Evolutionary conservation across 23 red algal genomes (phyloP).

Genomic region (Gracilaria caudata): DNA sequence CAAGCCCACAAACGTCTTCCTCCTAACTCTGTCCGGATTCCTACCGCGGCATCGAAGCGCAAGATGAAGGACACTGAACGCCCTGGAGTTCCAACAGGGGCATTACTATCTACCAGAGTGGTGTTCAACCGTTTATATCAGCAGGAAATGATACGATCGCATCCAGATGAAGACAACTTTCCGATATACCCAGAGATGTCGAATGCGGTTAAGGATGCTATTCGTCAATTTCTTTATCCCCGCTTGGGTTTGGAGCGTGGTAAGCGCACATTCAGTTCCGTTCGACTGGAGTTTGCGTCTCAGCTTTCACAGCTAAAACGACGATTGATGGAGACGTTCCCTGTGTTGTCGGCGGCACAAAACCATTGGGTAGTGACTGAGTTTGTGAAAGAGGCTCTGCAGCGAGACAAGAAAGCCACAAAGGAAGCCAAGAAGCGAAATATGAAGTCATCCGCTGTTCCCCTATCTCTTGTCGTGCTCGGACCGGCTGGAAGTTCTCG

Average conservation of each 20-base stretch:
- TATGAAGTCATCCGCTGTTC: background rate
- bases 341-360: background rate
- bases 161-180: background rate
- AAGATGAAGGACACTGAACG: slow-evolving; percentile 6
- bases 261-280: background rate
- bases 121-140: slow-evolving; percentile 7
- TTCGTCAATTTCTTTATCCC: background rate
- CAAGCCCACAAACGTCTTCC: background rate
- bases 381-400: background rate
- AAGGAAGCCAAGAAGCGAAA: slow-evolving; percentile 10
- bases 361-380: background rate
- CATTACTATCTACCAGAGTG: background rate
- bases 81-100: background rate
- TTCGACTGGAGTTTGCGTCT: background rate
- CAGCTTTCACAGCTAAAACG: background rate
- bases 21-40: background rate
- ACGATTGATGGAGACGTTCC: background rate
- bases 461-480: background rate
- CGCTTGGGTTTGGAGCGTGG: background rate
- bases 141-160: background rate
- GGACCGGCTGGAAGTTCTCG: background rate
- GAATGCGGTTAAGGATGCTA: background rate
- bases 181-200: background rate
- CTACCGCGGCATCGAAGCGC: background rate
- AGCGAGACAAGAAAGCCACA: background rate